Evolutionary conservation across 2,329 filamentous ascomycete species (phyloP).

Genomic region (Beauveria bassiana): DNA sequence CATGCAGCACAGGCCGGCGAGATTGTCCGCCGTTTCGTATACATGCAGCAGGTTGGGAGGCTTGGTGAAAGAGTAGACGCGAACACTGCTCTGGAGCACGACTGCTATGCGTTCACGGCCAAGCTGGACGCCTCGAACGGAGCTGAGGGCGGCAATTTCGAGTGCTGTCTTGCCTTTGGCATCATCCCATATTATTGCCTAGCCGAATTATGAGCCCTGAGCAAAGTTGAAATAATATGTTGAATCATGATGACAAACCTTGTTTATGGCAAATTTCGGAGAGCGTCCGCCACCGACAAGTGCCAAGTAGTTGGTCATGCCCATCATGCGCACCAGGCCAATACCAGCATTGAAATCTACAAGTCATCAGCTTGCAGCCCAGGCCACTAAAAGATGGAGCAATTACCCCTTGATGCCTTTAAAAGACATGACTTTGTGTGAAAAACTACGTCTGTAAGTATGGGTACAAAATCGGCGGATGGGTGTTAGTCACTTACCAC

Average conservation of each 20-base stretch:
- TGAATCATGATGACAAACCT: conserved; percentile 39
- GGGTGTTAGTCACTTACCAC: conserved; percentile 44
- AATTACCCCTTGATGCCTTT: conserved; percentile 44
- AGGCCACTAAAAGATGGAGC: not conserved
- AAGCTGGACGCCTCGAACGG: conserved; percentile 72
- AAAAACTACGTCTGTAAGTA: conserved; percentile 50
- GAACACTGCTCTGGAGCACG: conserved; percentile 72
- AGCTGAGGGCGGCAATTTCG: conserved; percentile 74
- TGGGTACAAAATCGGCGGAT: not conserved
- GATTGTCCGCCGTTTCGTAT: conserved; percentile 83
- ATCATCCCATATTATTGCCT: conserved; percentile 90
- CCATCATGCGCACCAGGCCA: conserved; percentile 78
- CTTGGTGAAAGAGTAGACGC: conserved; percentile 71
- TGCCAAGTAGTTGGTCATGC: conserved; percentile 77
- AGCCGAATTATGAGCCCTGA: not conserved
- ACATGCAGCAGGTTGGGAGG: conserved; percentile 61
- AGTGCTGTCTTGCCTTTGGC: conserved; percentile 62
- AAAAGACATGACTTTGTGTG: conserved; percentile 64
- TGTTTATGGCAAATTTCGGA: conserved; percentile 82
- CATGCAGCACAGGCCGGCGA: conserved; percentile 70
- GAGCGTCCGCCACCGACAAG: conserved; percentile 81
- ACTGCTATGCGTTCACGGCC: conserved; percentile 71
- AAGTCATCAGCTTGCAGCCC: not conserved
- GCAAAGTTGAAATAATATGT: not conserved
- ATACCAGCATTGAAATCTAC: conserved; percentile 75